Evolutionary conservation across 768 basidiomycete species (phyloP), one percentile per base, ranked within the genome.

Genomic region (Psilocybe cyanescens): DNA sequence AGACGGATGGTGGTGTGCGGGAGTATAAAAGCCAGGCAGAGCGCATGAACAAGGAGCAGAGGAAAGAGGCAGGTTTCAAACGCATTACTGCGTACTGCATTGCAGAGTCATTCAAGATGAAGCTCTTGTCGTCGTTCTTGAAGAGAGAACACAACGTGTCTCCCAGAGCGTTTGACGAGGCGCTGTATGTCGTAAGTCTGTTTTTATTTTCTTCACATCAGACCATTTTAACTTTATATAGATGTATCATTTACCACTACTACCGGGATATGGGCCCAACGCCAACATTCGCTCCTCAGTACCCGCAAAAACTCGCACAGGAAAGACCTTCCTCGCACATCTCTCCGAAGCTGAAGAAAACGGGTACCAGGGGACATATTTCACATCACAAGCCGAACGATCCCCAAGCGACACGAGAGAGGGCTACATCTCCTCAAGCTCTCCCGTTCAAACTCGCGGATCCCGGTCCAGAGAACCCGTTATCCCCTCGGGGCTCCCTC

Each of bases 101-200:
- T 5, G 92, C 92, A 6, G 94, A 96, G 66, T 84, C 84, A 6
- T 89, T 96, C 73, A 87, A 88, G 70, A 90, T 92, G 85, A 95
- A 94, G 72, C 76, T 91, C 0, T 76, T 97, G 19, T 87, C 90
- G 9, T 87, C 89, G 2, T 97, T 95, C 70, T 71, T 97, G 71
- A 97, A 96, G 75, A 80, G 96, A 55, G 96, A 98, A 70, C 96
- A 98, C 72, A 97, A 95, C 57, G 95, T 96, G 9, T 81, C 77
- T 8, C 94, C 89, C 1, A 81, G 96, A 61, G 83, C 94, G 0
- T 98, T 94, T 66, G 96, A 97, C 72, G 96, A 98, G 75, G 95
- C 95, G 0, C 75, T 97, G 62, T 97, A 97, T 78, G 91, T 88
- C 59, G 95, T 96, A 63, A 77, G 92, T 83, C 29, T 46, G 65